phyloP scores from a whole-genome alignment of 2,329 filamentous ascomycete genomes.

The Alternaria brassicae region DNA sequence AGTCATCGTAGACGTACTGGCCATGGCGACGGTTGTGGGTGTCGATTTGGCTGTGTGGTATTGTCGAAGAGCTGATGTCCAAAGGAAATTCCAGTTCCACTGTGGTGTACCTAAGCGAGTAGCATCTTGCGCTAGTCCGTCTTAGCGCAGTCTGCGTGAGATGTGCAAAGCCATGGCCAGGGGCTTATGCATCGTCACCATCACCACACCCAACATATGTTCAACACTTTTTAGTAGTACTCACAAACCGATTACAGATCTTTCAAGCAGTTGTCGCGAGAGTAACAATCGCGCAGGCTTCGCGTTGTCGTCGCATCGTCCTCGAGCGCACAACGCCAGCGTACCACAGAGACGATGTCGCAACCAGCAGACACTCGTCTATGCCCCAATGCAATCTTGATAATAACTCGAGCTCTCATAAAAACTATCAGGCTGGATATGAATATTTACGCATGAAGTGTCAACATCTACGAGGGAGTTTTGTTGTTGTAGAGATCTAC shows the following conservation, averaged over 20 bases:
- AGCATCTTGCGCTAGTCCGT: conserved; percentile 18
- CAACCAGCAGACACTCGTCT: neutral
- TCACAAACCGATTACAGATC: neutral
- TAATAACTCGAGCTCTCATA: neutral
- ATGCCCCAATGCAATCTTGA: no score
- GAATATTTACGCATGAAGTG: neutral
- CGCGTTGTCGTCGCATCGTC: neutral
- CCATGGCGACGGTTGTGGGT: conserved; percentile 65
- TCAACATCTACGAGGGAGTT: neutral
- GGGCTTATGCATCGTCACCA: neutral
- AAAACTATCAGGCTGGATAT: neutral
- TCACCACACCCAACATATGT: neutral
- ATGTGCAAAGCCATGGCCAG: neutral
- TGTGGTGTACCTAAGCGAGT: conserved; percentile 25
- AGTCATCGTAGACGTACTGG: conserved; percentile 63
- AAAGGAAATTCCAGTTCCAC: conserved; percentile 13
- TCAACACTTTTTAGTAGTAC: neutral
- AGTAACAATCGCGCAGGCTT: neutral
- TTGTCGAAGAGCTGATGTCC: conserved; percentile 34
- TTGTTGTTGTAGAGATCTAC: no score
- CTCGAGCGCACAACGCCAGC: neutral
- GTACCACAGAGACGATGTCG: neutral
- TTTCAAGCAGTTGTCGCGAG: neutral
- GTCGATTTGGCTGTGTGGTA: conserved; percentile 42
- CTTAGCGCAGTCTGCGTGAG: conserved; percentile 2